Percentiles rank a stretch among this genome's conserved stretches.
Evolutionary conservation across 1,284 basidiomycete genomes (phyloP).

Genomic region (Pseudozyma hubeiensis): DNA sequence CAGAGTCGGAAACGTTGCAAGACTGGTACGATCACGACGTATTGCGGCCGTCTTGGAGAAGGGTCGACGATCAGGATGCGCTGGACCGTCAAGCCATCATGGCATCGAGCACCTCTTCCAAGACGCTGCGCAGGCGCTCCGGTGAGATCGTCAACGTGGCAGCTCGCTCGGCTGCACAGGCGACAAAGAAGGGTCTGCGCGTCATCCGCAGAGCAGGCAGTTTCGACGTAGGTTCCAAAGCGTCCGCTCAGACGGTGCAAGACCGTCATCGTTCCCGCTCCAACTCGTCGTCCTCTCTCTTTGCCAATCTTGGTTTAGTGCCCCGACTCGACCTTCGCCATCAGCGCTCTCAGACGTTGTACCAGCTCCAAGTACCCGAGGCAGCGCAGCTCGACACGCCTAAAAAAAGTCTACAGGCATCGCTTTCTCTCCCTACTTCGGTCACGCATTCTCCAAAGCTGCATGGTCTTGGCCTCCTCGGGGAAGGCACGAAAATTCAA

Average conservation of each 20-base stretch:
- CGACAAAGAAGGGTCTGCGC: constrained; percentile 35
- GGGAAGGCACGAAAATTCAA: constrained; percentile 5
- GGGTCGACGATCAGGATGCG: constrained; percentile 21
- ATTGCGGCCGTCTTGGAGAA: constrained; percentile 20
- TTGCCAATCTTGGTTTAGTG: constrained; percentile 16
- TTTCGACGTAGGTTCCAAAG: constrained; percentile 39
- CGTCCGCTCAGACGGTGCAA: constrained; percentile 1
- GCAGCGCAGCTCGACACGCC: not conserved
- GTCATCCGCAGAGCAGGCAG: constrained; percentile 44
- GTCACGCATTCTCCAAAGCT: constrained; percentile 18
- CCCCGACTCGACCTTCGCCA: constrained; percentile 22
- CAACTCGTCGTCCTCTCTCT: constrained; percentile 39
- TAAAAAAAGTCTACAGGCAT: constrained; percentile 3
- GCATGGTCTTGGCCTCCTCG: constrained; percentile 23
- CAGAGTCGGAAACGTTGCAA: constrained; percentile 21
- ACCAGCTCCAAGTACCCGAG: constrained; percentile 7
- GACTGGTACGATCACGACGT: constrained; percentile 14
- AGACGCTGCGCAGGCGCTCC: constrained; percentile 33
- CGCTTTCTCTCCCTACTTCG: constrained; percentile 16
- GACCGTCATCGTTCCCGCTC: constrained; percentile 29
- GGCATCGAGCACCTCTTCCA: constrained; percentile 22
- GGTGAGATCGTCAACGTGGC: constrained; percentile 36
- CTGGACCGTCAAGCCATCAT: constrained; percentile 29
- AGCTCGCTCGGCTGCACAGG: constrained; percentile 36
- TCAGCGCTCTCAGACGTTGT: constrained; percentile 30